These are phyloP conservation scores for Salix caprea DNA, from an alignment of 345 rosid genomes.

Conservation along the genomic window DNA sequence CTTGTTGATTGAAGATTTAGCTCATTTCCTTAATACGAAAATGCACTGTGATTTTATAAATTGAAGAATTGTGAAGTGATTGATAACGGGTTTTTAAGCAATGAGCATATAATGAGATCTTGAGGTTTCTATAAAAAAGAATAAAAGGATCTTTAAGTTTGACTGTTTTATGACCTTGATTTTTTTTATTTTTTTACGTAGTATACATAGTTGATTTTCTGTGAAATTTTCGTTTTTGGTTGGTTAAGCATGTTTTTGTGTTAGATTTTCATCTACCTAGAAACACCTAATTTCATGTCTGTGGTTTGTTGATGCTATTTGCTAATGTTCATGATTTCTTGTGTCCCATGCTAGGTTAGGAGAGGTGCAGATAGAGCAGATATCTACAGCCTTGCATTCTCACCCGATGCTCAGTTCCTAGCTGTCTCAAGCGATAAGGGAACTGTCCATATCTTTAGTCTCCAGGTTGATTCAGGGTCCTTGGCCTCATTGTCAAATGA, in stretches of 20 bases:
- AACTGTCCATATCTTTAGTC: constrained; percentile 84
- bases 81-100: background rate
- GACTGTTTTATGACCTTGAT: background rate
- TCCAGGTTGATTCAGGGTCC: constrained; percentile 56
- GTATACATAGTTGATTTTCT: background rate
- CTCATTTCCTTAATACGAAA: background rate
- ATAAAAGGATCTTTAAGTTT: background rate
- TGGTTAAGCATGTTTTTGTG: background rate
- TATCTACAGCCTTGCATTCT: constrained; percentile 83
- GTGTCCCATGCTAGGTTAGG: constrained; percentile 49
- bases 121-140: background rate
- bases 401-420: constrained; percentile 72
- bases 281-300: background rate
- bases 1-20: background rate
- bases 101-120: background rate
- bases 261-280: background rate
- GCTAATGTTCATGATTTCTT: background rate
- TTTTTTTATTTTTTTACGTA: background rate
- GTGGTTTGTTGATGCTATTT: background rate
- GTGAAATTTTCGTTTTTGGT: background rate
- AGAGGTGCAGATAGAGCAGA: constrained; percentile 96
- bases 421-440: constrained; percentile 98
- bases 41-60: background rate
- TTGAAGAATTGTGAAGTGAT: background rate
- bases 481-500: constrained; percentile 37